A percentile compares a stretch with the other conserved stretches of the same genome.
Evolutionary conservation across 495 filamentous ascomycete species (phyloP).

Genomic region (Rhizodiscina lignyota): DNA sequence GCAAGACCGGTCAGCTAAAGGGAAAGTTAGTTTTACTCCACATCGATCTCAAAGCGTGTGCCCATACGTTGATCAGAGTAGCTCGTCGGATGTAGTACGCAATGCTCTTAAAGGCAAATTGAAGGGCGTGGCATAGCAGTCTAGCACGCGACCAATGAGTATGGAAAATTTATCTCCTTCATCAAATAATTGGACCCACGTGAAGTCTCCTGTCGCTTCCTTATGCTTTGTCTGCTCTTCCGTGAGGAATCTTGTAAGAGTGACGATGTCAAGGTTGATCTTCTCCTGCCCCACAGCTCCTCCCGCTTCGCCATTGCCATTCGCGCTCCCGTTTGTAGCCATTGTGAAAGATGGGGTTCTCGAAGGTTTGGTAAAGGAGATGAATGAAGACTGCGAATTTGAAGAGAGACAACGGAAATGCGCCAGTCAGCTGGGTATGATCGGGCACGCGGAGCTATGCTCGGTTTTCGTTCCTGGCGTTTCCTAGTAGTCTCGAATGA

Average conservation of each 20-base stretch:
- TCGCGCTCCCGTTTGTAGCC: conserved; percentile 20
- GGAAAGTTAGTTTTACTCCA: neutral
- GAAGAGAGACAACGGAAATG: neutral
- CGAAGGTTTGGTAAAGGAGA: neutral
- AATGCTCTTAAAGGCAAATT: conserved; percentile 99
- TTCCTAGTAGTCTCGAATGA: too few relatives aligned
- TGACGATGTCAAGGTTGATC: conserved; percentile 91
- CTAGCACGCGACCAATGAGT: too few relatives aligned
- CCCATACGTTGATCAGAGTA: conserved; percentile 67
- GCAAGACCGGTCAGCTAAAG: conserved; percentile 66
- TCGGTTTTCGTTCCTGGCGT: too few relatives aligned
- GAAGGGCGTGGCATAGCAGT: conserved; percentile 88
- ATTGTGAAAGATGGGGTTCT: conserved; percentile 16
- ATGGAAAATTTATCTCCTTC: neutral
- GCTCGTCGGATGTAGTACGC: conserved; percentile 98
- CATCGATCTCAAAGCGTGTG: neutral
- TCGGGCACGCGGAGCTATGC: conserved; percentile 14
- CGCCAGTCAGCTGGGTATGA: conserved; percentile 12
- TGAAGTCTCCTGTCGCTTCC: conserved; percentile 96
- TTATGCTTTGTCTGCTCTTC: conserved; percentile 89
- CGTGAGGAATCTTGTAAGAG: conserved; percentile 84
- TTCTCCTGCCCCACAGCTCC: conserved; percentile 42
- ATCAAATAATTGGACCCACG: conserved; percentile 34
- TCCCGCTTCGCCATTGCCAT: conserved; percentile 14
- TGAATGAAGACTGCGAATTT: neutral